These are phyloP conservation scores for Peronospora farinosa DNA, from an alignment of 352 stramenopile genomes.

Conservation along the genomic window DNA sequence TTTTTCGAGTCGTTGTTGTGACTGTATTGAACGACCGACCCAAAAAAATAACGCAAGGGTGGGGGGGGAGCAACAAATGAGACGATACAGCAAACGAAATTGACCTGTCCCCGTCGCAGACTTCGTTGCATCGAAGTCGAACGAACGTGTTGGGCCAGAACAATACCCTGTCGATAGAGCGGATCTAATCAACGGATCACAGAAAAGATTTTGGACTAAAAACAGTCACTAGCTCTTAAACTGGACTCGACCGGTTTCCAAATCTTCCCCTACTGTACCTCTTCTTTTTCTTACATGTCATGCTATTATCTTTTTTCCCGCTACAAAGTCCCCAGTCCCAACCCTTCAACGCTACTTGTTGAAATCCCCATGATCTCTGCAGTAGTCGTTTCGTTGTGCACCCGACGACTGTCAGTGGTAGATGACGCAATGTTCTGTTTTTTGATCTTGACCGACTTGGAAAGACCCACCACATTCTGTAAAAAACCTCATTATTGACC, in stretches of 20 bases:
- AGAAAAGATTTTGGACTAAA: too few species aligned
- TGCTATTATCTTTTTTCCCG: not conserved
- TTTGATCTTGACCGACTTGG: constrained; percentile 43
- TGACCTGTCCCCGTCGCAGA: too few species aligned
- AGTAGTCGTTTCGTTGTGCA: constrained; percentile 35
- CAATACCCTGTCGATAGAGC: too few species aligned
- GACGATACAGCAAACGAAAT: not conserved
- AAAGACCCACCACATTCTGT: constrained; percentile 48
- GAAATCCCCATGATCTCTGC: constrained; percentile 59
- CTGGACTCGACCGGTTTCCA: too few species aligned
- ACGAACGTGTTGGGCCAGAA: too few species aligned
- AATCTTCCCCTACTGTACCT: not conserved
- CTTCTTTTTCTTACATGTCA: constrained; percentile 23
- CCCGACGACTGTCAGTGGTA: constrained; percentile 15
- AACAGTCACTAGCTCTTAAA: too few species aligned
- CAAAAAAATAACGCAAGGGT: too few species aligned
- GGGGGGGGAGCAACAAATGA: too few species aligned
- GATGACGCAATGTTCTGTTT: constrained; percentile 30
- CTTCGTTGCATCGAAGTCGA: too few species aligned
- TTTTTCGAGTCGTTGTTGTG: not conserved
- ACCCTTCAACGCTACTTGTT: constrained; percentile 44
- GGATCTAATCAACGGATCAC: too few species aligned
- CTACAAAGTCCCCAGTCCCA: constrained; percentile 62
- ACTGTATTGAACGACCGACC: too few species aligned
- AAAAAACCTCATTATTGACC: not conserved